Conservation (phyloP, 2,329 filamentous ascomycete genomes). For the Aspergillus ibericus region DNA sequence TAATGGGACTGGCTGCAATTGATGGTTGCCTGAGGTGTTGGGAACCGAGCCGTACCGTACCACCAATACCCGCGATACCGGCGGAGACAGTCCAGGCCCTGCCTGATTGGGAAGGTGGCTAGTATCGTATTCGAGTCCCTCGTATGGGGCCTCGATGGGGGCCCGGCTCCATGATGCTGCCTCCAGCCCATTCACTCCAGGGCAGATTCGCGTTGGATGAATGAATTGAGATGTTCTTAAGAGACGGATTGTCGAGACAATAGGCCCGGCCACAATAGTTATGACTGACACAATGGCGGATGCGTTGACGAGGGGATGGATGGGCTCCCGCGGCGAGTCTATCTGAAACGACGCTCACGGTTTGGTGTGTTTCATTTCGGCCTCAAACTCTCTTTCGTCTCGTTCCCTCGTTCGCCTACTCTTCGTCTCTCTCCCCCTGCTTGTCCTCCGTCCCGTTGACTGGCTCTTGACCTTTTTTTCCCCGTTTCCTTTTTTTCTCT, state of each 20-base stretch:
- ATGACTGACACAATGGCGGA: neutral
- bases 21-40: neutral
- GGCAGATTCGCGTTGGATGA: neutral
- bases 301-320: conserved; percentile 14
- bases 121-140: neutral
- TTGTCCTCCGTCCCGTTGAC: conserved; percentile 6
- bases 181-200: neutral
- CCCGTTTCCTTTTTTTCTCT: conserved; percentile 10
- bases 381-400: conserved; percentile 10
- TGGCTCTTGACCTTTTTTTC: conserved; percentile 7
- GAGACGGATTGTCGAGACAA: neutral
- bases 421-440: conserved; percentile 1
- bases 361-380: conserved; percentile 17
- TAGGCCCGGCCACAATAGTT: neutral
- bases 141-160: neutral
- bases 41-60: neutral
- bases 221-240: neutral
- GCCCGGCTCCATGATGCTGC: too few species aligned
- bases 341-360: conserved; percentile 20
- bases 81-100: neutral
- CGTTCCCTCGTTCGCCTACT: neutral
- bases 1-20: neutral
- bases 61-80: neutral
- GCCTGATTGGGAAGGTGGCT: neutral
- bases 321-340: conserved; percentile 14